A percentile compares a stretch with the other conserved stretches of the same genome.
phyloP scores from a whole-genome alignment of 768 basidiomycete genomes.

The Amyloporia xantha region DNA sequence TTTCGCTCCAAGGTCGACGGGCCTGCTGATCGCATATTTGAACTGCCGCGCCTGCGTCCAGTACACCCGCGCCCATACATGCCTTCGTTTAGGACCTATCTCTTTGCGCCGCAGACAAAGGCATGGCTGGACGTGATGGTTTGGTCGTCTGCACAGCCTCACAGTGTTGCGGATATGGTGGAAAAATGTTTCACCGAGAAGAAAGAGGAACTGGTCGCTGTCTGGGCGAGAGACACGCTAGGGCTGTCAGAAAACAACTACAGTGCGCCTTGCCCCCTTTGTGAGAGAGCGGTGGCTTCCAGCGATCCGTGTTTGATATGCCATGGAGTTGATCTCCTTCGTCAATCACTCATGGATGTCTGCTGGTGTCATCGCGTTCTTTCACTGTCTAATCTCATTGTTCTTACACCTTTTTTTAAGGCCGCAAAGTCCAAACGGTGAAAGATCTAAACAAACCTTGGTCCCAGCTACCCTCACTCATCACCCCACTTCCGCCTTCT shows the following conservation, averaged over 20 bases:
- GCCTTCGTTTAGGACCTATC: constrained; percentile 49
- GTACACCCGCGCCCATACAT: constrained; percentile 65
- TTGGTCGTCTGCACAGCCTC: constrained; percentile 84
- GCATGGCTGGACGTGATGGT: constrained; percentile 80
- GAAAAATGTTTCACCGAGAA: constrained; percentile 45
- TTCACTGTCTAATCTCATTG: too few species aligned
- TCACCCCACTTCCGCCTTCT: constrained; percentile 5
- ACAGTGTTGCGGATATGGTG: constrained; percentile 74
- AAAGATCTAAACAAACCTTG: constrained; percentile 74
- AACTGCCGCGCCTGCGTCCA: constrained; percentile 27
- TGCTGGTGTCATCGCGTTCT: neutral
- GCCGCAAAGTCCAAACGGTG: constrained; percentile 45
- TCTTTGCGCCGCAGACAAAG: constrained; percentile 54
- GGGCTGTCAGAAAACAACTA: constrained; percentile 59
- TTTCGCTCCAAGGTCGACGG: neutral
- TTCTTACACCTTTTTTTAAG: constrained; percentile 4
- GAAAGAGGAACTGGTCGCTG: constrained; percentile 40
- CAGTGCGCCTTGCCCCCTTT: constrained; percentile 41
- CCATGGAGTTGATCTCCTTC: too few species aligned
- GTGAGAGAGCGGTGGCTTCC: neutral
- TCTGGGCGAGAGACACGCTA: constrained; percentile 79
- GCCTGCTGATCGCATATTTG: neutral
- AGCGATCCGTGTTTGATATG: constrained; percentile 11
- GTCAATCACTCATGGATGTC: neutral
- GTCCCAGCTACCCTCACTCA: constrained; percentile 30